phyloP scores from a whole-genome alignment of 1,284 basidiomycete genomes.

The Fomitiporia mediterranea region DNA sequence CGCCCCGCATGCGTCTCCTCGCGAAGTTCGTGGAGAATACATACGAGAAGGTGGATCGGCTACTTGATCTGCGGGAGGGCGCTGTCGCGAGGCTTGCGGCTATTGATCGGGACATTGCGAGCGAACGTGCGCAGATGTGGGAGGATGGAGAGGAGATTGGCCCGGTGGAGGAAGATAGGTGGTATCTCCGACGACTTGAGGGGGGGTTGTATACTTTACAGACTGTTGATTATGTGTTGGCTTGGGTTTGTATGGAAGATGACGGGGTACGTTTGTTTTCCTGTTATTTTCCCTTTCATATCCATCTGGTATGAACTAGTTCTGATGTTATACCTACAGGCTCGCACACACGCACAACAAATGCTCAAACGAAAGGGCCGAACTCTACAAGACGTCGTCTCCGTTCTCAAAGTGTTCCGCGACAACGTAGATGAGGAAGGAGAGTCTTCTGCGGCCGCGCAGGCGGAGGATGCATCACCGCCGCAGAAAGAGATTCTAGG shows the following conservation, averaged over 20 bases:
- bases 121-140: slow-evolving; percentile 59
- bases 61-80: slow-evolving; percentile 82
- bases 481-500: slow-evolving; percentile 67
- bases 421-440: slow-evolving; percentile 64
- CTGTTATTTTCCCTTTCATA: slow-evolving; percentile 14
- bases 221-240: slow-evolving; percentile 87
- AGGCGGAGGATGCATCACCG: slow-evolving; percentile 35
- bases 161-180: slow-evolving; percentile 65
- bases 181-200: slow-evolving; percentile 83
- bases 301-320: background rate
- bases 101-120: slow-evolving; percentile 59
- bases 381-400: slow-evolving; percentile 59
- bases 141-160: slow-evolving; percentile 56
- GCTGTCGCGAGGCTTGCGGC: slow-evolving; percentile 54
- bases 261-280: slow-evolving; percentile 70
- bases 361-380: slow-evolving; percentile 72
- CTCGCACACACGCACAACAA: slow-evolving; percentile 65
- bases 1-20: slow-evolving; percentile 76
- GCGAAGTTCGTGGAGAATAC: slow-evolving; percentile 90
- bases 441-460: slow-evolving; percentile 22
- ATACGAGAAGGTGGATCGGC: slow-evolving; percentile 91
- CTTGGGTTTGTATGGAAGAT: slow-evolving; percentile 97
- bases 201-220: slow-evolving; percentile 87
- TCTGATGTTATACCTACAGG: slow-evolving; percentile 38
- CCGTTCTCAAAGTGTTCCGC: slow-evolving; percentile 60